Evolutionary conservation across 345 rosid genomes (phyloP), one percentile per base, ranked within the genome.

Genomic region (Euphorbia pulcherrima): DNA sequence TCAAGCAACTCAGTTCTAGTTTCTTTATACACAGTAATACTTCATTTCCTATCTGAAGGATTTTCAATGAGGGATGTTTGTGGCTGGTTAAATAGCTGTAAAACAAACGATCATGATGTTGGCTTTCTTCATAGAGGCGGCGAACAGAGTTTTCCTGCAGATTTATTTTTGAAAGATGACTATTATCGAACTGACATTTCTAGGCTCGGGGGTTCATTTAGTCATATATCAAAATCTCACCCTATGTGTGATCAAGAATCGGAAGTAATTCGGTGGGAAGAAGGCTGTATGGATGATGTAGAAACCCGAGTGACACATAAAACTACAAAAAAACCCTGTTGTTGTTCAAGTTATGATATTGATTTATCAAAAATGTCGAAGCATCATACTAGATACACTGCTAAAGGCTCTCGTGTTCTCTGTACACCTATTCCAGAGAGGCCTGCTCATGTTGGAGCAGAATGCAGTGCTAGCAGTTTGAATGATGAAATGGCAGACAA

Each of bases 91-190:
- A 88, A 77, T 73, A 83, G 75, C 72, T 71, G 80, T 46, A 84
- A 78, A 70, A 66, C 83, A 39, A 69, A 47, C 73, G 83, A 79
- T 63, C 83, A 74, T 56, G 79, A 75, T 51, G 75, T 84, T 72
- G 92, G 92, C 48, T 88, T 87, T 85, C 89, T 94, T 80, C 99
- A 94, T 79, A 82, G 91, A 80, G 97, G 97, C 65, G 97, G 99
- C 72, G 86, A 87, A 47, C 91, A 88, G 74, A 84, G 85, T 78
- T 94, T 94, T 70, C 96, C 99, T 17, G 50, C 86, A 59, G 79
- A 87, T 80, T 80, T 94, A 67, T 88, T 94, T 80, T 84, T 94
- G 18, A 89, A 80, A 77, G 82, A 84, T 72, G 97, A 90, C 79
- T 79, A 92, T 29, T 87, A 85, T 82, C 90, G 84, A 71, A 82